Base-by-base conservation (phyloP, 805 yeast species). In the Scheffersomyces spartinae region DNA sequence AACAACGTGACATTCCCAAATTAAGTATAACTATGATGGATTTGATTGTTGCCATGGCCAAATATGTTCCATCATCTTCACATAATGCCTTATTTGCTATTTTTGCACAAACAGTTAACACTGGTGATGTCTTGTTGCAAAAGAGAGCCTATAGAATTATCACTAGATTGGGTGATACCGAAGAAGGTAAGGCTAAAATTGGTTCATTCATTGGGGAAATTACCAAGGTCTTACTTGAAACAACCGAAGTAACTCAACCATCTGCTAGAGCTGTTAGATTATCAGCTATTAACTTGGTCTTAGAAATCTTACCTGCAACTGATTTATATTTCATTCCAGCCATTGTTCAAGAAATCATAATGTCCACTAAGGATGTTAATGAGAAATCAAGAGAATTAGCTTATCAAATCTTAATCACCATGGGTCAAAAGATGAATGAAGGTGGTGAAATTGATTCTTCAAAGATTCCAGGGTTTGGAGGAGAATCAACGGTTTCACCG, bases 11-110 rank as follows among this genome's bases (percentile, higher is more conserved):
- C 7, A 45, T 60, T 11, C 70, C 78, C 13, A 64, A 70, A 26
- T 54, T 76, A 35, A 71, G 84, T 35, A 73, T 81, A 20, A 84
- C 95, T 10, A 75, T 93, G 82, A 68, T 88, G 78, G 98, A 91
- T 47, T 64, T 91, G 30, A 67, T 85, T 27, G 93, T 85, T 25
- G 73, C 81, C 15, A 79, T 93, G 82, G 70, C 88, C 15, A 80
- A 81, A 40, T 82, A 79, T 42, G 73, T 91, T 17, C 94, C 95
- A 6, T 53, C 52, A 16, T 46, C 74, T 3, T 69, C 79, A 4
- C 80, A 82, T 51, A 64, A 68, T 40, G 83, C 93, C 0, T 61
- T 86, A 22, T 72, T 85, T 38, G 45, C 79, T n/a, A 81, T 86
- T 25, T 82, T 86, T 55, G 70, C 75, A 26, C 61, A 69, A 24